Evolutionary conservation across 768 basidiomycete species (phyloP).

Genomic region (Termitomyces sp.): DNA sequence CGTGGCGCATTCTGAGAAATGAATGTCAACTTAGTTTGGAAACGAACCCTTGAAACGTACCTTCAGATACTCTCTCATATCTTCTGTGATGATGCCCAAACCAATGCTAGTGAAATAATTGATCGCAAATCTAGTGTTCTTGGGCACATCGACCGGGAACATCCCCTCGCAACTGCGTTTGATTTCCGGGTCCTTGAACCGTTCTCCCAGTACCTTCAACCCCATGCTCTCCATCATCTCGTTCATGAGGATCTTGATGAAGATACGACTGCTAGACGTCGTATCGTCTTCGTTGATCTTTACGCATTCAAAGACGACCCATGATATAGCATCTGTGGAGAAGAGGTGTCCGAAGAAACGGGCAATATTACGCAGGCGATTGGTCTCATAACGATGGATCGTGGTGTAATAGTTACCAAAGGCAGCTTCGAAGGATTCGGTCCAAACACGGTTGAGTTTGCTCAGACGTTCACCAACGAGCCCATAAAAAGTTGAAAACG

Average conservation of each 20-base stretch:
- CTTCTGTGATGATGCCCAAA: conserved; percentile 86
- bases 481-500: conserved; percentile 97
- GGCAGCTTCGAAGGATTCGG: conserved; percentile 81
- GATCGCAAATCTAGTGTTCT: conserved; percentile 94
- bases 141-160: conserved; percentile 96
- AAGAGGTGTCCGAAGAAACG: conserved; percentile 95
- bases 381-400: conserved; percentile 98
- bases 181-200: conserved; percentile 88
- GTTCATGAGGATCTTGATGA: conserved; percentile 93
- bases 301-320: conserved; percentile 80
- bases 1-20: conserved; percentile 79
- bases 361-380: conserved; percentile 94
- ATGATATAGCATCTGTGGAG: conserved; percentile 83
- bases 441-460: conserved; percentile 95
- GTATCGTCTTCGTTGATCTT: conserved; percentile 98
- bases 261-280: conserved; percentile 93
- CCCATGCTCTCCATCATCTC: conserved; percentile 97
- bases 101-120: conserved; percentile 98
- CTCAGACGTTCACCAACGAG: conserved; percentile 94
- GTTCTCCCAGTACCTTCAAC: conserved; percentile 76
- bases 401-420: conserved; percentile 92
- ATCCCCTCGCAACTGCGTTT: conserved; percentile 69
- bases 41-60: conserved; percentile 36
- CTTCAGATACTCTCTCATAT: conserved; percentile 95
- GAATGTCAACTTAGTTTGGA: conserved; percentile 1